Evolutionary conservation across 2,329 filamentous ascomycete species (phyloP).

Genomic region (Didymella lethalis): DNA sequence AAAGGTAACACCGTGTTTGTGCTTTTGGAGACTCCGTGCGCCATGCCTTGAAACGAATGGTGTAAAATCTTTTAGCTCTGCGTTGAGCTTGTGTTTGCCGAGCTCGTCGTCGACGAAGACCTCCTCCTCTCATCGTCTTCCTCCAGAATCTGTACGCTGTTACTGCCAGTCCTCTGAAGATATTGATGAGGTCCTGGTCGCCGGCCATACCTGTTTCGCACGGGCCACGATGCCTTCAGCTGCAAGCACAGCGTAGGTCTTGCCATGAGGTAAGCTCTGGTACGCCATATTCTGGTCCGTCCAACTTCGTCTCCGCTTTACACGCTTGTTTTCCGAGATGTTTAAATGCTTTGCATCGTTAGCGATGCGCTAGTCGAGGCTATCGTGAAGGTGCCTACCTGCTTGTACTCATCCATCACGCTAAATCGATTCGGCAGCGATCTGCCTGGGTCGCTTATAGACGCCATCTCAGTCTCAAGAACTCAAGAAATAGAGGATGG

Average conservation of each 20-base stretch:
- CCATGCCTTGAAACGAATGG: background rate
- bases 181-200: no score
- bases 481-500: background rate
- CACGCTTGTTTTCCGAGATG: slow-evolving; percentile 9
- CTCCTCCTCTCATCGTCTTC: slow-evolving; percentile 10
- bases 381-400: slow-evolving; percentile 3
- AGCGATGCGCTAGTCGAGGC: background rate
- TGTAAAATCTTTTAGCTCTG: background rate
- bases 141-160: slow-evolving; percentile 5
- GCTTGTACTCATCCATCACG: slow-evolving; percentile 18
- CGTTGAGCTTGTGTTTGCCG: background rate
- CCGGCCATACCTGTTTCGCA: slow-evolving; percentile 3
- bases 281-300: slow-evolving; percentile 17
- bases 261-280: slow-evolving; percentile 16
- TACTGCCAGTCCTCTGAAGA: background rate
- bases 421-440: slow-evolving; percentile 13
- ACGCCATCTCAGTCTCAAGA: background rate
- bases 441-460: slow-evolving; percentile 1
- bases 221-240: slow-evolving; percentile 17
- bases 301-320: slow-evolving; percentile 15
- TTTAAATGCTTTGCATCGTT: slow-evolving; percentile 7
- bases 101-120: slow-evolving; percentile 6
- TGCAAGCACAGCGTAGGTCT: slow-evolving; percentile 17
- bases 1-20: background rate
- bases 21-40: background rate